phyloP scores from a whole-genome alignment of 2,329 filamentous ascomycete genomes.

The Hypoxylon sp. region DNA sequence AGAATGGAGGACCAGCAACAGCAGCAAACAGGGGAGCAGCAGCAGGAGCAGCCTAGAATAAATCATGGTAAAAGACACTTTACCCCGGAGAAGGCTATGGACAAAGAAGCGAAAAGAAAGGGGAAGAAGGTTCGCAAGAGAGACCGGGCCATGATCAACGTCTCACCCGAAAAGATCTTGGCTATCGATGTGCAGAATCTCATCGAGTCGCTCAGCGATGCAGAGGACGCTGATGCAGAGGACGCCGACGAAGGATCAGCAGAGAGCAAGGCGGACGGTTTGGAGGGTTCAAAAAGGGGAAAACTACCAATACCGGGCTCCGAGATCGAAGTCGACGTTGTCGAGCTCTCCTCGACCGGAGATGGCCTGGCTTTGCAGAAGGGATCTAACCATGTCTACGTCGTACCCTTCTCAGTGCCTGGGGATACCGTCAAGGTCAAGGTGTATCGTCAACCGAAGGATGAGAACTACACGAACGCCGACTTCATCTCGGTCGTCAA shows the following conservation, averaged over 20 bases:
- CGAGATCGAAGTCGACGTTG: conserved; percentile 83
- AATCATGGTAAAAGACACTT: conserved; percentile 35
- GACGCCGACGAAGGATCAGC: conserved; percentile 36
- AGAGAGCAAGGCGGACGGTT: conserved; percentile 39
- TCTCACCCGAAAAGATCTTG: conserved; percentile 72
- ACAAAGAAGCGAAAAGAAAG: conserved; percentile 42
- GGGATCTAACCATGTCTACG: conserved; percentile 74
- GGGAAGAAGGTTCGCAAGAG: conserved; percentile 63
- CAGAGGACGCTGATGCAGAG: conserved; percentile 38
- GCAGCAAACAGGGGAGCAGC: conserved; percentile 8
- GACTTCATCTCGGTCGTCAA: conserved; percentile 82
- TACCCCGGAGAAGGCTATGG: conserved; percentile 27
- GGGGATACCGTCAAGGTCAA: conserved; percentile 84
- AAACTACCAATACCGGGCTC: conserved; percentile 70
- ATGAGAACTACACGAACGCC: conserved; percentile 74
- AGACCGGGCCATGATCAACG: conserved; percentile 66
- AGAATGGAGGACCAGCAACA: conserved; percentile 9
- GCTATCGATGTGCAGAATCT: conserved; percentile 67
- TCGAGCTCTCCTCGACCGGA: conserved; percentile 86
- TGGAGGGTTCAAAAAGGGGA: conserved; percentile 29
- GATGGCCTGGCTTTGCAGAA: conserved; percentile 83
- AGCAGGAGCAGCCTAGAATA: conserved; percentile 3
- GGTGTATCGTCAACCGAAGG: conserved; percentile 73
- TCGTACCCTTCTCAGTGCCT: conserved; percentile 87
- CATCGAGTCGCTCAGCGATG: conserved; percentile 52